Conservation (phyloP, 768 basidiomycete genomes). For the Boletus edulis region DNA sequence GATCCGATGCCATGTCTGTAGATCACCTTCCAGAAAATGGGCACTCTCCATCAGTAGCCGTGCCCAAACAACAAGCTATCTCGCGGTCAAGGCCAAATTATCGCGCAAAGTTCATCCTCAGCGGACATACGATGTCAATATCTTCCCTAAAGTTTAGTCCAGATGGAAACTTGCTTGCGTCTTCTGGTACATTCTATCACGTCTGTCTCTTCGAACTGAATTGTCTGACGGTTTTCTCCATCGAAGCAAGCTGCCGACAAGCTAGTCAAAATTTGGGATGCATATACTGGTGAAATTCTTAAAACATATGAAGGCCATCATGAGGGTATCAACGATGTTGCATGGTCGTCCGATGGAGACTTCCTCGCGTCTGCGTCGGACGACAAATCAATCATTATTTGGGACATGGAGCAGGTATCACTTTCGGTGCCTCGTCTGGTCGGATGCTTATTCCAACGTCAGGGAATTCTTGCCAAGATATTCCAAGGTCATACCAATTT, state of each 20-base stretch:
- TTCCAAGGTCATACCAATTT: slow-evolving; percentile 89
- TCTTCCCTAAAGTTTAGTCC: slow-evolving; percentile 89
- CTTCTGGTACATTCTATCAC: slow-evolving; percentile 61
- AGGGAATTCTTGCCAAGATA: slow-evolving; percentile 62
- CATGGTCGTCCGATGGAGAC: slow-evolving; percentile 82
- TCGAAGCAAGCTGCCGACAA: slow-evolving; percentile 78
- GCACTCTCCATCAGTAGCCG: neutral
- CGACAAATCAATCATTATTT: slow-evolving; percentile 85
- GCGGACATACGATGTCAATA: slow-evolving; percentile 81
- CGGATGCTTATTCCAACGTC: neutral
- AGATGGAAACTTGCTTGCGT: slow-evolving; percentile 78
- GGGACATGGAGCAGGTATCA: slow-evolving; percentile 68
- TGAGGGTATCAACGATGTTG: slow-evolving; percentile 86
- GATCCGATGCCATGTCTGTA: slow-evolving; percentile 7
- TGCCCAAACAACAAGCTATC: slow-evolving; percentile 3
- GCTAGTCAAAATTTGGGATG: slow-evolving; percentile 78
- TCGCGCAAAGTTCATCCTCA: slow-evolving; percentile 57
- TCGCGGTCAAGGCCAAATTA: slow-evolving; percentile 45
- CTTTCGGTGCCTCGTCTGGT: slow-evolving; percentile 5
- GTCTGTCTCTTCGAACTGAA: neutral
- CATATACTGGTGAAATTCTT: slow-evolving; percentile 66
- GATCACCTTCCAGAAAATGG: slow-evolving; percentile 4
- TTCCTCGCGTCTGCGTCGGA: slow-evolving; percentile 92
- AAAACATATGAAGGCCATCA: slow-evolving; percentile 72
- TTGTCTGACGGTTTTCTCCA: slow-evolving; percentile 22